A percentile compares a stretch with the other conserved stretches of the same genome.
Conservation (phyloP, 176 grass and related monocot species). For the Carex parvula region DNA sequence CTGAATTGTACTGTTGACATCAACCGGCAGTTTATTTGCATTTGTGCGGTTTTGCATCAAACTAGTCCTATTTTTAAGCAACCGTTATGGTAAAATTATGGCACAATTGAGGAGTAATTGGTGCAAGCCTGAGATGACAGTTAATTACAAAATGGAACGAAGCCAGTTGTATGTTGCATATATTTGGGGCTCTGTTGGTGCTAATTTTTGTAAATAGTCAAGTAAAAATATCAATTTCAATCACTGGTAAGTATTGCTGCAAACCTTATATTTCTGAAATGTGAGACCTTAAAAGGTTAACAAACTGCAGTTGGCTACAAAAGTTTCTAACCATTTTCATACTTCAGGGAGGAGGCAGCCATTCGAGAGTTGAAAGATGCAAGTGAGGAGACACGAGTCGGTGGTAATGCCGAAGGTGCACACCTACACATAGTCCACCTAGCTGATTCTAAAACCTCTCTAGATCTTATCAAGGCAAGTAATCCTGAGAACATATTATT, state of each 20-base stretch:
- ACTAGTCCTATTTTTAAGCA: not conserved
- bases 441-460: conserved; percentile 75
- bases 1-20: not conserved
- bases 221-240: not conserved
- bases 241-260: not conserved
- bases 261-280: not conserved
- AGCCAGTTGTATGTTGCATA: not conserved
- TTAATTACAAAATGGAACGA: not conserved
- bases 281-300: not conserved
- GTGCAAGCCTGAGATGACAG: not conserved
- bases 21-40: not conserved
- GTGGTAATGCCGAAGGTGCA: conserved; percentile 83
- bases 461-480: conserved; percentile 77
- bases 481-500: not conserved
- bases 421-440: conserved; percentile 93
- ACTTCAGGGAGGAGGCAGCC: conserved; percentile 82
- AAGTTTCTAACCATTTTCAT: not conserved
- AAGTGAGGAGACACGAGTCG: conserved; percentile 50
- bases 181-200: not conserved
- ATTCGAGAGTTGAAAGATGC: conserved; percentile 70
- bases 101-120: not conserved
- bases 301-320: not conserved
- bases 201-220: not conserved
- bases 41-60: conserved; percentile 9
- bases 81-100: not conserved